Base-by-base conservation (phyloP, 2,329 filamentous ascomycete genomes). In the Neurospora crassa region DNA sequence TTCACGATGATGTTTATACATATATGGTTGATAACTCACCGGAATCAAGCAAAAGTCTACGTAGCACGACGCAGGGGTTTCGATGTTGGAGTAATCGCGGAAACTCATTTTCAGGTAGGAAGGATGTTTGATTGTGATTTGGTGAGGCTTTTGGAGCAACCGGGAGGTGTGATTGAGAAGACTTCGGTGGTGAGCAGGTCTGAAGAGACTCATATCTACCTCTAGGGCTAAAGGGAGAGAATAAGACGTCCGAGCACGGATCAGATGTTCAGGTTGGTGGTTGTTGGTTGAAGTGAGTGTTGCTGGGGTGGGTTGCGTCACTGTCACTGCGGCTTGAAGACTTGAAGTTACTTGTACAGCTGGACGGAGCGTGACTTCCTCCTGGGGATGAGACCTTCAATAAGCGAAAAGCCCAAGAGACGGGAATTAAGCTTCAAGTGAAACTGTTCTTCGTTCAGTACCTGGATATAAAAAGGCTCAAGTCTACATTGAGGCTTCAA, bases 11-110 rank as follows among this genome's bases (percentile, higher is more conserved):
- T 43, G 24, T 3, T 45, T 18, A 24, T 37, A 40, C 8, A 12
- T 34, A 40, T 45, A 53, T 29, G 29, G 68, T 59, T 67, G 7
- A 40, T 16, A 82, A 82, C 87, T 72, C 78, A 92, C 90, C 1
- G 94, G 94, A 73, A 97, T 91, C 75, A 97, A 85, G 81, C 94
- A 97, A 80, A 97, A 97, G 82, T 97, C 94, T 71, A 91, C 94
- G 70, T 91, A 93, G 82, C 93, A 96, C 71, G 89, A 83, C 71
- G 87, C 83, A 4, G 94, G 94, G 0, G 93, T 95, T 40, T 85
- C 76, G 70, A 90, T 78, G 53, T 79, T 79, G 40, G 80, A 78
- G 79, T 87, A 88, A 74, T 85, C 82, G 5, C n/a, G 70, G 12
- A 70, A 29, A 45, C 16, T 43, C 70, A 72, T 73, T 10, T 43